Conservation (phyloP, 2,329 filamentous ascomycete genomes). For the Alternaria sp. region DNA sequence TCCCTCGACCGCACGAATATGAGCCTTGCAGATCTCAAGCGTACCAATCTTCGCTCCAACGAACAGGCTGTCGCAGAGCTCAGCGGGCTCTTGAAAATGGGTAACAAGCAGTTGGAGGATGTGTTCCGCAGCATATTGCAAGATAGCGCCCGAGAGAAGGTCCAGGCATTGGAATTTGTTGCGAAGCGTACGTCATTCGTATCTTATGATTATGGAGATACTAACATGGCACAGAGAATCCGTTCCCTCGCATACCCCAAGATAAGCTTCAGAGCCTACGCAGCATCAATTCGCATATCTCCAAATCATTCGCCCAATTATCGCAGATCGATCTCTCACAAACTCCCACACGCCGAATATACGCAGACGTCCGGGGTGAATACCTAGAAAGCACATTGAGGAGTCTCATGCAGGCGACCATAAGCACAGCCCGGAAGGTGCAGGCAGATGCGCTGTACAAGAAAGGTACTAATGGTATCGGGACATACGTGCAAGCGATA, state of each 20-base stretch:
- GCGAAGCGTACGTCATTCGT: conserved; percentile 73
- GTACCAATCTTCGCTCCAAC: conserved; percentile 91
- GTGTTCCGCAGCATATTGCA: conserved; percentile 81
- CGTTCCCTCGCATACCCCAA: conserved; percentile 81
- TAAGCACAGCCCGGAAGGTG: conserved; percentile 78
- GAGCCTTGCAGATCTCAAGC: conserved; percentile 82
- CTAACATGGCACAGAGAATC: conserved; percentile 58
- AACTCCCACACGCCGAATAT: conserved; percentile 79
- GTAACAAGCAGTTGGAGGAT: conserved; percentile 82
- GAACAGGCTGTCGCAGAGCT: conserved; percentile 87
- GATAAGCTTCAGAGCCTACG: conserved; percentile 79
- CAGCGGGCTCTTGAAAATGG: conserved; percentile 76
- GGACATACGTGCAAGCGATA: conserved; percentile 85
- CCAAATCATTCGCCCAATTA: conserved; percentile 62
- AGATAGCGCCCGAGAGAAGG: conserved; percentile 74
- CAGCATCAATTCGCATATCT: conserved; percentile 80
- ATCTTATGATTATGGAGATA: background rate
- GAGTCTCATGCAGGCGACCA: conserved; percentile 85
- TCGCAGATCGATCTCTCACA: conserved; percentile 61
- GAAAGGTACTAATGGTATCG: conserved; percentile 88
- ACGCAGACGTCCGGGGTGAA: conserved; percentile 83
- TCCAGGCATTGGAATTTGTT: conserved; percentile 91
- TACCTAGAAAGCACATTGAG: conserved; percentile 84
- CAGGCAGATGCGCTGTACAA: conserved; percentile 82
- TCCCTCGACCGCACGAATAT: conserved; percentile 89